Base-by-base conservation (phyloP, 805 yeast species). In the Yarrowia yakushimensis region DNA sequence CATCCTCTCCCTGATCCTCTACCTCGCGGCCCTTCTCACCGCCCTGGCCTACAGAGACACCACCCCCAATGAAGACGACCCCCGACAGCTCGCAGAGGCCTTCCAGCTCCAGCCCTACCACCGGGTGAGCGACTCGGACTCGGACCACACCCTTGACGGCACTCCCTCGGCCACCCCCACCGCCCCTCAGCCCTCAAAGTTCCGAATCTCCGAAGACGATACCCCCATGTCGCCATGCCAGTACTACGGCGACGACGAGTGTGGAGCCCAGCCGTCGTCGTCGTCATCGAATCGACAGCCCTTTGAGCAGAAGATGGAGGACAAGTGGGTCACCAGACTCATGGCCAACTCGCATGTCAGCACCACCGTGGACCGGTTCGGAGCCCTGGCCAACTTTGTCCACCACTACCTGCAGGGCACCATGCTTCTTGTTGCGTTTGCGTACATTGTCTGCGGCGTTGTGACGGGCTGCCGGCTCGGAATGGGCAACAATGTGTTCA, bases 381-480 rank as follows among this genome's bases (percentile, higher is more conserved):
- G 77, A 41, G 62, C 66, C 8, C 63, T 71, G 13, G 72, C 81
- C 31, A 66, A 74, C 1, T 33, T 80, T 12, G 61, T 81, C 3
- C 87, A 83, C 71, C 74, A 78, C 62, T 52, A 80, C 13, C 73
- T 87, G 52, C 87, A 87, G 69, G 83, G 86, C 75, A 88, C 87
- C 18, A 74, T 89, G 71, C 80, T 90, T 54, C 73, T 84, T 50
- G 85, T 79, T 67, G 81, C 85, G 59, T 76, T 85, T 62, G 77
- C 82, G 27, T 85, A 88, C 69, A 69, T 86, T 17, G 48, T 82
- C 42, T 76, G 83, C 4, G 87, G 82, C 2, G 70, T 85, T 30
- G 89, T 90, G 7, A 85, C 87, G 6, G 87, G 88, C 45, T 82
- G 81, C 61, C 71, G 86, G 41, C 73, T 91, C 69, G 98, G 96